Evolutionary conservation across 768 basidiomycete species (phyloP), one percentile per base, ranked within the genome.

Genomic region (Cyclocybe aegerita): DNA sequence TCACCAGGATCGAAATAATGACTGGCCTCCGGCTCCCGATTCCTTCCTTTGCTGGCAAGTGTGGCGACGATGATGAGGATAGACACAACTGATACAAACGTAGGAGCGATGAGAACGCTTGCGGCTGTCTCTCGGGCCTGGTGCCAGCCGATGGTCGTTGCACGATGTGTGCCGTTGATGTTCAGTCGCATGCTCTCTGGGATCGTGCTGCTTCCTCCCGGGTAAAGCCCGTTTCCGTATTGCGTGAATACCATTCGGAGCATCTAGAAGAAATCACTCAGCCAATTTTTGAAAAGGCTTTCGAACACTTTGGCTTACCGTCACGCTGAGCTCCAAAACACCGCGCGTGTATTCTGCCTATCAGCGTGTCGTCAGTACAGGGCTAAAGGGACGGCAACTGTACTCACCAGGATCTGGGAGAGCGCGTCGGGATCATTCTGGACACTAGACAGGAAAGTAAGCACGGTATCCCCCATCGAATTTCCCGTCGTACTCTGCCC

Each of bases 81-180:
- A 7, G 61, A 53, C 7, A 55, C 35, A 1, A 60, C 33, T 29
- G 49, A 50, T 5, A 63, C 52, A 29, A 60, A 44, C 23, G 61
- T 57, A 8, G 61, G 61, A 7, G 61, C 59, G 10, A 63, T 34
- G 14, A 63, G 53, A 11, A 58, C 52, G 9, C 49, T 45, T n/a
- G 51, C 47, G 8, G 59, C 55, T 14, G 61, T 53, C 14, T 50
- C 50, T 10, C 39, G 35, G n/a, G 51, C 53, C 46, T 60, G 55
- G 40, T 55, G 49, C 61, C 61, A 63, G 8, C 61, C 61, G 6
- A 63, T 55, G 11, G 61, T 60, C 33, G 55, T 49, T 9, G 55
- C 52, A 10, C 51, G 43, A 49, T 51, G 57, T 11, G 55, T 59
- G 4, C 61, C 61, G 35, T 55, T 59, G 7, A 53, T 59, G 2